A percentile compares a stretch with the other conserved stretches of the same genome.
Evolutionary conservation across 768 basidiomycete species (phyloP).

Genomic region (Podaxis sp.): DNA sequence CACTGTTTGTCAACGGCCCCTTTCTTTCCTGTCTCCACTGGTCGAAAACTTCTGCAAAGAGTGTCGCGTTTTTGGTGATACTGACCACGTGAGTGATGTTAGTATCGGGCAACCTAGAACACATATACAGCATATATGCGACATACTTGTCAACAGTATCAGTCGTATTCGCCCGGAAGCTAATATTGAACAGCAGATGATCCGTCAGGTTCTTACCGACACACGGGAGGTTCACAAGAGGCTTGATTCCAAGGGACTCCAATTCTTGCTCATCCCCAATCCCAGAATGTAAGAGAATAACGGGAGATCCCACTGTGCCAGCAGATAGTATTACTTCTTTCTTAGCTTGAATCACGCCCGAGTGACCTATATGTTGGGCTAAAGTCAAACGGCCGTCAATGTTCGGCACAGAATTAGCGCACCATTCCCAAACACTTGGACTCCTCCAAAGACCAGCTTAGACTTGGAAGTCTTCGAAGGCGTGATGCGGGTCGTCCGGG

Average conservation of each 20-base stretch:
- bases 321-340: constrained; percentile 18
- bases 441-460: neutral
- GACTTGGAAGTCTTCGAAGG: neutral
- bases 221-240: constrained; percentile 26
- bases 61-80: constrained; percentile 5
- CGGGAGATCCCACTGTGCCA: constrained; percentile 18
- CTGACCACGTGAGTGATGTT: neutral
- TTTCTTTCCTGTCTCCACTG: constrained; percentile 18
- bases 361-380: too few species aligned
- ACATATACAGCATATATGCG: neutral
- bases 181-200: constrained; percentile 20
- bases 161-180: constrained; percentile 17
- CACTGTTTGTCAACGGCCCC: constrained; percentile 16
- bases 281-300: constrained; percentile 19
- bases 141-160: constrained; percentile 6
- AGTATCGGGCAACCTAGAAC: neutral
- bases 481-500: neutral
- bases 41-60: constrained; percentile 13
- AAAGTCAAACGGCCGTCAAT: too few species aligned
- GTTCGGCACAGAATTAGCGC: neutral
- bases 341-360: neutral
- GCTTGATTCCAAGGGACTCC: constrained; percentile 20
- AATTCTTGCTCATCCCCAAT: constrained; percentile 19
- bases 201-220: constrained; percentile 31
- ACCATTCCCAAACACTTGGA: neutral